Evolutionary conservation across 2,329 filamentous ascomycete genomes (phyloP).

Genomic region (Elsinoe arachidis): DNA sequence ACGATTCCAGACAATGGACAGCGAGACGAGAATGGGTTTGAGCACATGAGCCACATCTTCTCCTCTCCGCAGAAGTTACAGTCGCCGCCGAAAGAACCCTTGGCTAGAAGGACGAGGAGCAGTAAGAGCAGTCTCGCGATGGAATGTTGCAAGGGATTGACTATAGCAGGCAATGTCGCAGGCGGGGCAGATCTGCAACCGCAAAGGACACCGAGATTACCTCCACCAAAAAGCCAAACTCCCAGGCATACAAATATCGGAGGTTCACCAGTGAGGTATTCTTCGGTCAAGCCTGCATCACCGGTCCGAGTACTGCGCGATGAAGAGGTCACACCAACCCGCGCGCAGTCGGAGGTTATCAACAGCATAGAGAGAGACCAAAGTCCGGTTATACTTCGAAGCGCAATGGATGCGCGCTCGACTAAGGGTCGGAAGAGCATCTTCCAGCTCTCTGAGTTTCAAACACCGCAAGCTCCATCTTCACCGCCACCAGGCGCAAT

Average conservation of each 20-base stretch:
- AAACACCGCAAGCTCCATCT: not conserved
- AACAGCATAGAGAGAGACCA: slow-evolving; percentile 24
- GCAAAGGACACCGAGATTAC: slow-evolving; percentile 38
- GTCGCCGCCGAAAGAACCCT: not conserved
- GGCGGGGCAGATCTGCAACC: slow-evolving; percentile 37
- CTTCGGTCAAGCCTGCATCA: slow-evolving; percentile 47
- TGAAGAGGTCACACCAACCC: slow-evolving; percentile 9
- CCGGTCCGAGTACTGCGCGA: slow-evolving; percentile 24
- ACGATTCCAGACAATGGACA: slow-evolving; percentile 67
- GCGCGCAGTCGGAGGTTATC: slow-evolving; percentile 17
- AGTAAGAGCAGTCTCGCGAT: not conserved
- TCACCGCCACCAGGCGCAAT: slow-evolving; percentile 4
- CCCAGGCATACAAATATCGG: slow-evolving; percentile 54
- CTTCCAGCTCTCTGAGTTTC: slow-evolving; percentile 14
- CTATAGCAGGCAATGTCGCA: slow-evolving; percentile 39
- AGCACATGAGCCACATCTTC: slow-evolving; percentile 77
- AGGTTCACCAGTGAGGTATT: slow-evolving; percentile 53
- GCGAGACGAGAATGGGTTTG: slow-evolving; percentile 86
- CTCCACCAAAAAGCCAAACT: slow-evolving; percentile 46
- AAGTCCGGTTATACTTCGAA: slow-evolving; percentile 26
- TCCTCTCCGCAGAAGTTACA: slow-evolving; percentile 56
- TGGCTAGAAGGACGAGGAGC: slow-evolving; percentile 4
- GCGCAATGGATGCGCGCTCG: not conserved
- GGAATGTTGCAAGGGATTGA: slow-evolving; percentile 14
- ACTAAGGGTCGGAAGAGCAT: slow-evolving; percentile 17